Percentiles rank a stretch among this genome's conserved stretches.
Evolutionary conservation across 768 basidiomycete species (phyloP).

Genomic region (Mycena chlorophos): DNA sequence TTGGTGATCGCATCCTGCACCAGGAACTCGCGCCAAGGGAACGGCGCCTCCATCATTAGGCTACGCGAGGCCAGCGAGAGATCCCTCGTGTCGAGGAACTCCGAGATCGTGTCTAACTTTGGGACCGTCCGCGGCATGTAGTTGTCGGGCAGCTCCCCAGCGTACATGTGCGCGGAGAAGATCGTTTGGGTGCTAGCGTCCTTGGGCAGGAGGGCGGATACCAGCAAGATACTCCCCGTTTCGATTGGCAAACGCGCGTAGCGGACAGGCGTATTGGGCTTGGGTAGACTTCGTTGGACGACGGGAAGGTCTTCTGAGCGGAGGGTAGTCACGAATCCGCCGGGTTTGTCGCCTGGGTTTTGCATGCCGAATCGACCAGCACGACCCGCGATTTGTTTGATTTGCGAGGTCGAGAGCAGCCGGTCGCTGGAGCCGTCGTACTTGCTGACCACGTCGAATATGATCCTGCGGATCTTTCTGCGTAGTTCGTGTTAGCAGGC

Average conservation of each 20-base stretch:
- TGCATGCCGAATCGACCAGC: conserved; percentile 87
- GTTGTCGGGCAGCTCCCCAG: conserved; percentile 44
- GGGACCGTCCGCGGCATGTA: conserved; percentile 37
- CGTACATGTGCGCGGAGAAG: conserved; percentile 49
- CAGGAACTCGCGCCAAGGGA: conserved; percentile 49
- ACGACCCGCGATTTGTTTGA: conserved; percentile 94
- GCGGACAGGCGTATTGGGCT: conserved; percentile 49
- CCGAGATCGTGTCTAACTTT: conserved; percentile 26
- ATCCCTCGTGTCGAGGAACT: conserved; percentile 46
- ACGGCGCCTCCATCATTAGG: conserved; percentile 51
- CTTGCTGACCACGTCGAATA: conserved; percentile 74
- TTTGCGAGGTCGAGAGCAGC: conserved; percentile 66
- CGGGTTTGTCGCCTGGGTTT: conserved; percentile 37
- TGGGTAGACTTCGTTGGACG: conserved; percentile 55
- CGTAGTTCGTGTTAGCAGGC: background rate
- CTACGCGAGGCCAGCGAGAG: conserved; percentile 47
- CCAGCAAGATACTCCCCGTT: conserved; percentile 18
- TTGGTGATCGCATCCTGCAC: conserved; percentile 34
- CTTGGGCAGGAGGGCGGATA: conserved; percentile 43
- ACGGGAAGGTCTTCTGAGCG: conserved; percentile 57
- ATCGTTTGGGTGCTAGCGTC: conserved; percentile 42
- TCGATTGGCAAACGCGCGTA: conserved; percentile 42
- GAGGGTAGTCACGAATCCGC: conserved; percentile 78
- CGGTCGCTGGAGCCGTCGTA: conserved; percentile 50
- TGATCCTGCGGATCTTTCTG: conserved; percentile 88